phyloP scores from a whole-genome alignment of 1,284 basidiomycete species.

The Cutaneotrichosporon dermatis region DNA sequence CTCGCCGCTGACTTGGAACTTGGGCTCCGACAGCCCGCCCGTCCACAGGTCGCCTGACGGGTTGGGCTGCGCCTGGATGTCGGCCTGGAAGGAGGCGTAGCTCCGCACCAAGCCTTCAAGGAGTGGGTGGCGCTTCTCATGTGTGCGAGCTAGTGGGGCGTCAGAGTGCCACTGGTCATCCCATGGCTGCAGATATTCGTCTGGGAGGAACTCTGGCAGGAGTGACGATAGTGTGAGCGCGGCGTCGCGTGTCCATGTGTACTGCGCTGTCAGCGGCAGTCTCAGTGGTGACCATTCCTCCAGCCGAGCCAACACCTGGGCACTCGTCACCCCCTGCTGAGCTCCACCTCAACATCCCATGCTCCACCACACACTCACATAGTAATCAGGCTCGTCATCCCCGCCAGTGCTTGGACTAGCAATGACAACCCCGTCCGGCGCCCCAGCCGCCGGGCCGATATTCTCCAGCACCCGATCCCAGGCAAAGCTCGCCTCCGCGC shows the following conservation, averaged over 20 bases:
- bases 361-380: no score
- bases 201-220: constrained; percentile 33
- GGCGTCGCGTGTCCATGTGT: constrained; percentile 53
- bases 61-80: constrained; percentile 48
- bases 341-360: no score
- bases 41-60: constrained; percentile 48
- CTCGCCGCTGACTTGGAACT: constrained; percentile 50
- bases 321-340: no score
- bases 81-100: constrained; percentile 40
- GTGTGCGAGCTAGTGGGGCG: not conserved
- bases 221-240: constrained; percentile 45
- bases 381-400: constrained; percentile 50
- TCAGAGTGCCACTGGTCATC: constrained; percentile 6
- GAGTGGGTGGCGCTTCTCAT: constrained; percentile 4
- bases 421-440: constrained; percentile 47
- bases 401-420: constrained; percentile 45
- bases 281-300: no score
- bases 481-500: constrained; percentile 18
- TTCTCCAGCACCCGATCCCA: constrained; percentile 32
- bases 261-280: constrained; percentile 33
- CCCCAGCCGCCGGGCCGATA: constrained; percentile 43
- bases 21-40: constrained; percentile 56
- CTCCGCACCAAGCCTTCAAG: constrained; percentile 32
- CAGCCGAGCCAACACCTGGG: not conserved
- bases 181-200: constrained; percentile 24